These are phyloP conservation scores for Penicillium maclennaniae DNA, from an alignment of 495 filamentous ascomycete genomes.

Conservation along the genomic window DNA sequence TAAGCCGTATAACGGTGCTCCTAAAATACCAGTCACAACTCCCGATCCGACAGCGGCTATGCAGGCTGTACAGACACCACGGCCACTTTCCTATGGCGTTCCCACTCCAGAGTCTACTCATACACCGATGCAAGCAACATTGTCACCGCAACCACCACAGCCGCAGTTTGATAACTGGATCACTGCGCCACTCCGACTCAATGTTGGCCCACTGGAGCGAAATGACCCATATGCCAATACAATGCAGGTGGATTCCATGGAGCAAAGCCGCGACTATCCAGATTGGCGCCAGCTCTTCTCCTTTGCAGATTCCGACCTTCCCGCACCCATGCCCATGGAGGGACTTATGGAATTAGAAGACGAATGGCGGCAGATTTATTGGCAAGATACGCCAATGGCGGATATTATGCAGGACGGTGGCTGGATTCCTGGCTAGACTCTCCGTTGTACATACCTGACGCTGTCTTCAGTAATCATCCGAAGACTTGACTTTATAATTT, in stretches of 20 bases:
- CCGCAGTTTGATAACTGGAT: constrained; percentile 42
- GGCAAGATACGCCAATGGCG: constrained; percentile 45
- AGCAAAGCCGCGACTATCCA: constrained; percentile 36
- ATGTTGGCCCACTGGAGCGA: constrained; percentile 26
- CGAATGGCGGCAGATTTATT: constrained; percentile 48
- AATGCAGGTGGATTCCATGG: constrained; percentile 33
- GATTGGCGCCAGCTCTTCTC: constrained; percentile 49
- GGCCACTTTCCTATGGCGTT: constrained; percentile 33
- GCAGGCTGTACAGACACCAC: constrained; percentile 18
- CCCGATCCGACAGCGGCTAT: constrained; percentile 19
- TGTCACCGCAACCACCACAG: constrained; percentile 20
- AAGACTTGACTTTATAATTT: neutral
- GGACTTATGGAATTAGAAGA: constrained; percentile 43
- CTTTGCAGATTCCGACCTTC: constrained; percentile 40
- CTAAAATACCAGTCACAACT: constrained; percentile 19
- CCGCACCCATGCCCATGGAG: constrained; percentile 38
- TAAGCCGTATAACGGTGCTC: constrained; percentile 26
- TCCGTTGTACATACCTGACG: constrained; percentile 1
- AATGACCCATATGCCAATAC: constrained; percentile 22
- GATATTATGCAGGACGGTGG: constrained; percentile 43
- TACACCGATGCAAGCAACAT: constrained; percentile 19
- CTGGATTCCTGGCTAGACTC: constrained; percentile 33
- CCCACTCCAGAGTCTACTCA: constrained; percentile 33
- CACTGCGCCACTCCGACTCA: constrained; percentile 28
- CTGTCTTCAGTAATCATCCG: neutral